phyloP scores from a whole-genome alignment of 768 basidiomycete genomes.

The Cystobasidiopsis lactophilus region DNA sequence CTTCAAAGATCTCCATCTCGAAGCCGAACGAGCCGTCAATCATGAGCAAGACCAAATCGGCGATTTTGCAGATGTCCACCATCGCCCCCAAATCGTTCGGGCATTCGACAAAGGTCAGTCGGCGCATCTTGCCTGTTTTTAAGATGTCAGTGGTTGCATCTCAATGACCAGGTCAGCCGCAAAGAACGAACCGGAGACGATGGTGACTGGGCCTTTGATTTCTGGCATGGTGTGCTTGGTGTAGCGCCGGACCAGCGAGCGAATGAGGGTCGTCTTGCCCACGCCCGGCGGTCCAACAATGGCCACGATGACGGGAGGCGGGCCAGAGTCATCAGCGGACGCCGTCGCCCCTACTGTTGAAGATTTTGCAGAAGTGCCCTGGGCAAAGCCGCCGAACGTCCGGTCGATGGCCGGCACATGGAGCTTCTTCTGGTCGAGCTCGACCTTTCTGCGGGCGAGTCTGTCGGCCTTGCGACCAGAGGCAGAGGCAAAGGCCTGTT shows the following conservation, averaged over 20 bases:
- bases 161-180: background rate
- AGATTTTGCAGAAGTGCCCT: conserved; percentile 4
- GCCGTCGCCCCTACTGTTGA: conserved; percentile 23
- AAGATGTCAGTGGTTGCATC: background rate
- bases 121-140: conserved; percentile 46
- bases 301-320: conserved; percentile 83
- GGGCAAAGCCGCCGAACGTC: conserved; percentile 37
- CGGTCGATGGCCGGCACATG: conserved; percentile 92
- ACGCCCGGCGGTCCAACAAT: conserved; percentile 88
- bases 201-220: conserved; percentile 77
- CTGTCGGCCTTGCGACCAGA: conserved; percentile 73
- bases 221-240: conserved; percentile 83
- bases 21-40: conserved; percentile 95
- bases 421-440: conserved; percentile 77
- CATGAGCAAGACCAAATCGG: conserved; percentile 88
- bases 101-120: conserved; percentile 92
- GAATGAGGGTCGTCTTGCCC: conserved; percentile 82
- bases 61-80: conserved; percentile 94
- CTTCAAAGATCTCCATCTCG: conserved; percentile 99
- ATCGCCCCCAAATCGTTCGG: conserved; percentile 94
- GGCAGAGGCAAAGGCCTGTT: conserved; percentile 27
- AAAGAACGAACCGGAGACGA: conserved; percentile 40
- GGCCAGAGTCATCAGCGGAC: conserved; percentile 40
- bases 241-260: conserved; percentile 70
- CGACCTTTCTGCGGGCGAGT: conserved; percentile 72